Percentiles rank a stretch among this genome's conserved stretches.
Evolutionary conservation across 108 stramenopile species (phyloP).

Genomic region (Pseudonitzschia pungens): DNA sequence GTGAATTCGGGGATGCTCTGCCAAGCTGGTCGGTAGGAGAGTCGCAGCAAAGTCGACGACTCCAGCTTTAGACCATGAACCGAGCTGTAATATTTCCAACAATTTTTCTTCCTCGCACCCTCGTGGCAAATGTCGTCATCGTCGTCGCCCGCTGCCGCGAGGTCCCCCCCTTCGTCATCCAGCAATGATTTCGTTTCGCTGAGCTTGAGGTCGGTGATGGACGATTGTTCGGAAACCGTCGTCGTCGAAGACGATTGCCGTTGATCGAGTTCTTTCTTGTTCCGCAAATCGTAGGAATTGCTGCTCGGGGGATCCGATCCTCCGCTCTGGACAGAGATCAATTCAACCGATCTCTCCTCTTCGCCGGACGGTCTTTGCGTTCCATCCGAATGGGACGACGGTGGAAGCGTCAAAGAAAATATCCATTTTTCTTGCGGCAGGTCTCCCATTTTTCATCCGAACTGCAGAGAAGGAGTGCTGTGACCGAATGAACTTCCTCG

Average conservation of each 20-base stretch:
- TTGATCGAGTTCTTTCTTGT: neutral
- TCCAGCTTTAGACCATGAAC: slow-evolving; percentile 30
- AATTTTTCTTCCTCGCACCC: neutral
- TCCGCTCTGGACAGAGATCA: slow-evolving; percentile 10
- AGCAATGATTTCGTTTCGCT: slow-evolving; percentile 31
- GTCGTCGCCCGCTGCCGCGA: neutral
- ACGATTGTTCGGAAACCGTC: neutral
- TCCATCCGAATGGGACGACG: neutral
- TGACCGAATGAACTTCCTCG: no score
- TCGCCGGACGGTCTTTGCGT: neutral
- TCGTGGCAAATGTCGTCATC: slow-evolving; percentile 3
- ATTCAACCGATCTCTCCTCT: slow-evolving; percentile 8
- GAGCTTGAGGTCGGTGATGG: neutral
- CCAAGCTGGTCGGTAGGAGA: slow-evolving; percentile 74
- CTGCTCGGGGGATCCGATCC: neutral
- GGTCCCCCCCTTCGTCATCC: slow-evolving; percentile 11
- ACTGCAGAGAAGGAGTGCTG: no score
- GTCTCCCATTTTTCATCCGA: neutral
- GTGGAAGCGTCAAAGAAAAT: slow-evolving; percentile 29
- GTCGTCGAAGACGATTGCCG: slow-evolving; percentile 11
- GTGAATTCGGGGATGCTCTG: slow-evolving; percentile 77
- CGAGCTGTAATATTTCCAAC: slow-evolving; percentile 48
- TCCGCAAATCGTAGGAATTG: neutral
- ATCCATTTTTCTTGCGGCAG: slow-evolving; percentile 26
- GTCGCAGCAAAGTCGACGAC: slow-evolving; percentile 48